Percentiles rank a stretch among this genome's conserved stretches.
Conservation (phyloP, 2,329 filamentous ascomycete genomes). For the Epicoccum sorghinum region DNA sequence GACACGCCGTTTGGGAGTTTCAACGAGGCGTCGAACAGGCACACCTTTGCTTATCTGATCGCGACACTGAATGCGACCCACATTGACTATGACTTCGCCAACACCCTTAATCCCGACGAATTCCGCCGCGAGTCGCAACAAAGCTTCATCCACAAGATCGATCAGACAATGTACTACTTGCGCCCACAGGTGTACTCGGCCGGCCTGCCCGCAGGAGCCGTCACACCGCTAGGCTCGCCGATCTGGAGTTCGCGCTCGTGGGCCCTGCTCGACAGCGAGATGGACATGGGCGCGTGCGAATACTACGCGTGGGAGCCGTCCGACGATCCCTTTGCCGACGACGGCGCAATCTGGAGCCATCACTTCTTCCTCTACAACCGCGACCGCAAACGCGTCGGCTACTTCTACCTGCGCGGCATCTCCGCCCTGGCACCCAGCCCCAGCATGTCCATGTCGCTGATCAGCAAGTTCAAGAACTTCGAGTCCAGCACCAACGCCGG, state of each 20-base stretch:
- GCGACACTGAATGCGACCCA: constrained; percentile 96
- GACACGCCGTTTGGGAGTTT: constrained; percentile 92
- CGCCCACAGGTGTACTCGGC: constrained; percentile 63
- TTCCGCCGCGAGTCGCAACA: constrained; percentile 85
- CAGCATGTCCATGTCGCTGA: constrained; percentile 44
- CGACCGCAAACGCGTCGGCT: constrained; percentile 86
- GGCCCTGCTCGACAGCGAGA: constrained; percentile 91
- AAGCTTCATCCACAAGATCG: constrained; percentile 83
- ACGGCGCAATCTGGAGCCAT: constrained; percentile 91
- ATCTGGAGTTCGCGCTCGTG: constrained; percentile 91
- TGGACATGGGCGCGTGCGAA: constrained; percentile 86
- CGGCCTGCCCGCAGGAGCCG: constrained; percentile 53
- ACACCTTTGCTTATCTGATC: constrained; percentile 94
- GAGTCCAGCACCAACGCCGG: constrained; percentile 59
- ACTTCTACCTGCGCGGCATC: constrained; percentile 89
- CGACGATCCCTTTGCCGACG: constrained; percentile 89
- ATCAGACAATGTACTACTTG: constrained; percentile 84
- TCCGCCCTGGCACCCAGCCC: constrained; percentile 74
- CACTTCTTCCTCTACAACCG: constrained; percentile 99
- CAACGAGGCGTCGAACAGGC: constrained; percentile 83
- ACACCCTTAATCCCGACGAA: constrained; percentile 85
- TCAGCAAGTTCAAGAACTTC: constrained; percentile 52
- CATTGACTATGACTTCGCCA: constrained; percentile 95
- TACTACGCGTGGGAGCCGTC: constrained; percentile 89
- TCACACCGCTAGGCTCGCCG: constrained; percentile 58